phyloP scores from a whole-genome alignment of 192 early-diverging fungal genomes.

The Dissophora ornata region DNA sequence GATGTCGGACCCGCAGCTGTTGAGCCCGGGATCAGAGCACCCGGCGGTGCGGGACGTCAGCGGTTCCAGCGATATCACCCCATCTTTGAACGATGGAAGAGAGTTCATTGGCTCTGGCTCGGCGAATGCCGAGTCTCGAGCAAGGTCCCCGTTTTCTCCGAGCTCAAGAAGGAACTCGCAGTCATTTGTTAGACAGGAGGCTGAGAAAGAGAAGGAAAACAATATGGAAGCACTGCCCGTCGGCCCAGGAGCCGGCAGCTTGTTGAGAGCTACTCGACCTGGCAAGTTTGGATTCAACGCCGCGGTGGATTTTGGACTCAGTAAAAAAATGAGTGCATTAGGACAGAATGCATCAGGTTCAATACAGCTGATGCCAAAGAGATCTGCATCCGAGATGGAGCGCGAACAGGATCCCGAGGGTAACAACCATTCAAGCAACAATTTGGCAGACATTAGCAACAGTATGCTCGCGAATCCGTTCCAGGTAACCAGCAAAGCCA shows the following conservation, averaged over 20 bases:
- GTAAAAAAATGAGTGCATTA: background rate
- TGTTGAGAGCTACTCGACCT: slow-evolving; percentile 4
- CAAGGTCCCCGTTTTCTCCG: slow-evolving; percentile 6
- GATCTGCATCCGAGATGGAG: slow-evolving; percentile 35
- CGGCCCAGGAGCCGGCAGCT: background rate
- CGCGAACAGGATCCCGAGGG: background rate
- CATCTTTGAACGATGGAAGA: no score
- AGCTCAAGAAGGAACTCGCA: slow-evolving; percentile 10
- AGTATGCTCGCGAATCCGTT: background rate
- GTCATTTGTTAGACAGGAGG: slow-evolving; percentile 1
- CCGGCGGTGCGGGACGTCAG: no score
- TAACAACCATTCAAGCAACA: background rate
- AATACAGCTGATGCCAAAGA: slow-evolving; percentile 10
- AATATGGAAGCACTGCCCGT: background rate
- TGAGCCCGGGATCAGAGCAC: background rate
- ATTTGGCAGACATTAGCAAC: slow-evolving; percentile 23
- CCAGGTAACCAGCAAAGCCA: background rate
- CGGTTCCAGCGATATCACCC: no score
- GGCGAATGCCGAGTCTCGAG: background rate
- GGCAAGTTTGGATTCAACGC: slow-evolving; percentile 4
- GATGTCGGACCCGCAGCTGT: background rate
- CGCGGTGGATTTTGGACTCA: background rate
- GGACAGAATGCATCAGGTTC: background rate
- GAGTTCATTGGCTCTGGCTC: background rate
- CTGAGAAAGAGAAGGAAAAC: slow-evolving; percentile 30